Evolutionary conservation across 192 early-diverging fungal species (phyloP).

Genomic region (Linnemannia schmuckeri): DNA sequence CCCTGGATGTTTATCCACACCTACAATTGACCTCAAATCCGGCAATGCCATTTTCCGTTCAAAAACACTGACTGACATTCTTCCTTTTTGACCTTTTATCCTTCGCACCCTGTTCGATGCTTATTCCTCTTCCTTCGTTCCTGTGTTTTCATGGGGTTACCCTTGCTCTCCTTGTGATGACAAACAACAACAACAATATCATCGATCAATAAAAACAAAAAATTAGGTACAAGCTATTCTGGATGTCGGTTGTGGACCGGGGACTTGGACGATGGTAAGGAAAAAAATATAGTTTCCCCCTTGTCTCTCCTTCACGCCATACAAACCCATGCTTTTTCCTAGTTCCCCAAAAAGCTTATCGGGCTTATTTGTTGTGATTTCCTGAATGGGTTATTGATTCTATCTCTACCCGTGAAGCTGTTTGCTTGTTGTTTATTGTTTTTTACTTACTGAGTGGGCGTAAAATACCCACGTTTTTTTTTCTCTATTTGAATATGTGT

Average conservation of each 20-base stretch:
- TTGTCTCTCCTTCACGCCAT: neutral
- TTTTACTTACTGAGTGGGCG: neutral
- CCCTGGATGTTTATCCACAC: slow-evolving; percentile 1
- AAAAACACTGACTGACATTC: neutral
- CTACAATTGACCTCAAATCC: neutral
- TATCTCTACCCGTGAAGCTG: neutral
- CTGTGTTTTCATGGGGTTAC: neutral
- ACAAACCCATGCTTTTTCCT: neutral
- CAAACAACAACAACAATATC: no score
- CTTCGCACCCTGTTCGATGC: neutral
- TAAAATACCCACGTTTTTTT: neutral
- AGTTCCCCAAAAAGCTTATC: neutral
- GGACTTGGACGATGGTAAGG: slow-evolving; percentile 56
- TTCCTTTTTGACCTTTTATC: neutral
- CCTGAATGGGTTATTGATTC: neutral
- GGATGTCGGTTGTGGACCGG: slow-evolving; percentile 57
- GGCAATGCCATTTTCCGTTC: neutral
- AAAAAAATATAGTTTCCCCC: neutral
- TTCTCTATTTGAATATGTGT: neutral
- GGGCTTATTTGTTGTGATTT: neutral
- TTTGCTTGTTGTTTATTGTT: neutral
- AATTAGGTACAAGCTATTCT: slow-evolving; percentile 28
- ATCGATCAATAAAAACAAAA: no score
- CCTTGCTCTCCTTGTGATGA: neutral
- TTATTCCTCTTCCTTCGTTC: no score